A percentile compares a stretch with the other conserved stretches of the same genome.
Conservation (phyloP, 495 filamentous ascomycete genomes). For the Terfezia boudieri region DNA sequence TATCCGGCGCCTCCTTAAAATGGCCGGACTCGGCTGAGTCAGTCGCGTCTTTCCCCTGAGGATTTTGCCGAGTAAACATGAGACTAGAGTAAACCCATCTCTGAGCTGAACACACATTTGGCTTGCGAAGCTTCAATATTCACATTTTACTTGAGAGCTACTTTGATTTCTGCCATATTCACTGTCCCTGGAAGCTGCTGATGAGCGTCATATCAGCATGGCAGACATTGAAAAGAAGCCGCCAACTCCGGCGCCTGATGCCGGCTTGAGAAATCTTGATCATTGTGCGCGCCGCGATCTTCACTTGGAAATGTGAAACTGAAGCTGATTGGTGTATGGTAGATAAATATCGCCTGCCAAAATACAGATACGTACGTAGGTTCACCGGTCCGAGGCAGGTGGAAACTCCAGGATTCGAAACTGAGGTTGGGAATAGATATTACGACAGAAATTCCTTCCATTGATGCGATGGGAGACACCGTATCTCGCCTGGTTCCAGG, state of each 20-base stretch:
- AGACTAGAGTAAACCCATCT: neutral
- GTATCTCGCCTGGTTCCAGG: constrained; percentile 69
- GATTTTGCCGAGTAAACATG: neutral
- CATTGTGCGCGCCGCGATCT: constrained; percentile 29
- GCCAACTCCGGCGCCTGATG: constrained; percentile 30
- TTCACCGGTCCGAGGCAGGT: constrained; percentile 3
- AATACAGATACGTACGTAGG: neutral
- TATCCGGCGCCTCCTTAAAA: too few species aligned
- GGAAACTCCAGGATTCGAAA: neutral
- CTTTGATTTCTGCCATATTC: neutral
- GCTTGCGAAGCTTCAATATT: neutral
- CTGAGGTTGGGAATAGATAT: constrained; percentile 27
- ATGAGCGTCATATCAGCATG: neutral
- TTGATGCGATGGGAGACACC: constrained; percentile 88
- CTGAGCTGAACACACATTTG: neutral
- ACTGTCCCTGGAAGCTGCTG: neutral
- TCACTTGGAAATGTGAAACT: neutral
- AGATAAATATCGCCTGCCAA: neutral
- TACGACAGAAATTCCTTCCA: constrained; percentile 62
- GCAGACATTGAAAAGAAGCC: neutral
- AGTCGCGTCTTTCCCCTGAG: neutral
- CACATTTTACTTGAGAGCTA: neutral
- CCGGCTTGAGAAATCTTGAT: constrained; percentile 47
- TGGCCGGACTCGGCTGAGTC: too few species aligned
- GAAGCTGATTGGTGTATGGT: neutral